These are phyloP conservation scores for Urochloa ruziziensis DNA, from an alignment of 176 grass and related monocot genomes.

Conservation along the genomic window DNA sequence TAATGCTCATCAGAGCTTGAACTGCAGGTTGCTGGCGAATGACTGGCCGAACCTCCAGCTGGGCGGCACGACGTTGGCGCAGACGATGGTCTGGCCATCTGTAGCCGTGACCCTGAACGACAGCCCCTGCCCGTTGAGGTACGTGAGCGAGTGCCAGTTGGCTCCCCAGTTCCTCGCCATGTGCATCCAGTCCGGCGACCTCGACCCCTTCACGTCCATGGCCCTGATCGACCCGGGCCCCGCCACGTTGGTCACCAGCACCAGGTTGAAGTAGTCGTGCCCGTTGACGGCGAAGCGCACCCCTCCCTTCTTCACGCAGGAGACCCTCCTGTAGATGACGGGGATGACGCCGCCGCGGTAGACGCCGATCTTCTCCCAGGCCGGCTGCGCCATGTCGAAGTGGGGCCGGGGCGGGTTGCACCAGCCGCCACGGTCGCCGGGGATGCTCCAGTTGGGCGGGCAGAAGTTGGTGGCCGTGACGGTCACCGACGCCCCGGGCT, in stretches of 20 bases:
- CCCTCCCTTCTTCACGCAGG: slow-evolving; percentile 34
- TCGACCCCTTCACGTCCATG: slow-evolving; percentile 37
- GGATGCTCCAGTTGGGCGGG: slow-evolving; percentile 55
- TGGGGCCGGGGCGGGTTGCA: slow-evolving; percentile 62
- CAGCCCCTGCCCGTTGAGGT: slow-evolving; percentile 48
- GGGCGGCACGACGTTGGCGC: slow-evolving; percentile 20
- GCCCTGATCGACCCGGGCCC: slow-evolving; percentile 38
- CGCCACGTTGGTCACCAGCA: slow-evolving; percentile 38
- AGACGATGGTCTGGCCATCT: slow-evolving; percentile 45
- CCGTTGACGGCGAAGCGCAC: slow-evolving; percentile 48
- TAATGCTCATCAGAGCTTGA: slow-evolving; percentile 11
- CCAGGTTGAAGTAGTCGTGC: slow-evolving; percentile 50
- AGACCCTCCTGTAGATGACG: slow-evolving; percentile 41
- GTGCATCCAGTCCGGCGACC: slow-evolving; percentile 34
- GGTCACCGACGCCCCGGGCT: slow-evolving; percentile 40
- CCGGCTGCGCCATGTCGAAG: slow-evolving; percentile 81
- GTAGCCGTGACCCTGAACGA: slow-evolving; percentile 48
- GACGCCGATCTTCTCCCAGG: slow-evolving; percentile 68
- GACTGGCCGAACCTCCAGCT: slow-evolving; percentile 56
- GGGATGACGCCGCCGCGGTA: slow-evolving; percentile 68
- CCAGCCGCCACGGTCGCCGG: slow-evolving; percentile 56
- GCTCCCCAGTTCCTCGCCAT: slow-evolving; percentile 67
- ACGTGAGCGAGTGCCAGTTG: slow-evolving; percentile 44
- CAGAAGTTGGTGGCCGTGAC: slow-evolving; percentile 68
- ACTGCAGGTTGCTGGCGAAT: slow-evolving; percentile 45